phyloP scores from a whole-genome alignment of 2,329 filamentous ascomycete species.

The Mycosphaerella arachidis region DNA sequence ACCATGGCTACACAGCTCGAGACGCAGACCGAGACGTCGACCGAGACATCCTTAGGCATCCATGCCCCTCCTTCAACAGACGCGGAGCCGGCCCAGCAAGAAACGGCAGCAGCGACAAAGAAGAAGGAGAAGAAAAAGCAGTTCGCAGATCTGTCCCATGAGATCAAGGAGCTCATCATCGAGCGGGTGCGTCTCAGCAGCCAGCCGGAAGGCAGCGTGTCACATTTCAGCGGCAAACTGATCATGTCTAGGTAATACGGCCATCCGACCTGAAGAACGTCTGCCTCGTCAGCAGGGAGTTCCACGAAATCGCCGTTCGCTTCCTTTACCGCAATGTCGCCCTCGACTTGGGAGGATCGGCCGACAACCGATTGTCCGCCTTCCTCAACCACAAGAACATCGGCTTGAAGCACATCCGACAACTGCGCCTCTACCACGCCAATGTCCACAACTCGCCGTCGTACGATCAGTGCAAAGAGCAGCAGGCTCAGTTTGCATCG shows the following conservation, averaged over 20 bases:
- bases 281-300: slow-evolving; percentile 45
- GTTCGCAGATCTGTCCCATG: slow-evolving; percentile 22
- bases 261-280: slow-evolving; percentile 46
- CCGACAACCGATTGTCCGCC: slow-evolving; percentile 41
- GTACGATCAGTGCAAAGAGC: slow-evolving; percentile 39
- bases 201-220: neutral
- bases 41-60: slow-evolving; percentile 10
- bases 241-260: slow-evolving; percentile 36
- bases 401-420: slow-evolving; percentile 44
- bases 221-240: neutral
- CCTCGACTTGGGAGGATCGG: slow-evolving; percentile 44
- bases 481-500: slow-evolving; percentile 45
- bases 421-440: slow-evolving; percentile 45
- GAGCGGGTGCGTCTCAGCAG: slow-evolving; percentile 18
- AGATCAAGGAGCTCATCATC: slow-evolving; percentile 25
- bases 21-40: slow-evolving; percentile 16
- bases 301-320: slow-evolving; percentile 45
- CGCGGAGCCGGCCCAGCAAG: neutral
- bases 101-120: neutral
- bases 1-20: slow-evolving; percentile 19
- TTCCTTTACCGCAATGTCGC: slow-evolving; percentile 45
- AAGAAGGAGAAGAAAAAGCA: slow-evolving; percentile 1
- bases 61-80: neutral
- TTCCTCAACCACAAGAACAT: slow-evolving; percentile 46
- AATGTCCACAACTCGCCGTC: slow-evolving; percentile 26